Evolutionary conservation across 768 basidiomycete genomes (phyloP).

Genomic region (Boletus vermiculosoides): DNA sequence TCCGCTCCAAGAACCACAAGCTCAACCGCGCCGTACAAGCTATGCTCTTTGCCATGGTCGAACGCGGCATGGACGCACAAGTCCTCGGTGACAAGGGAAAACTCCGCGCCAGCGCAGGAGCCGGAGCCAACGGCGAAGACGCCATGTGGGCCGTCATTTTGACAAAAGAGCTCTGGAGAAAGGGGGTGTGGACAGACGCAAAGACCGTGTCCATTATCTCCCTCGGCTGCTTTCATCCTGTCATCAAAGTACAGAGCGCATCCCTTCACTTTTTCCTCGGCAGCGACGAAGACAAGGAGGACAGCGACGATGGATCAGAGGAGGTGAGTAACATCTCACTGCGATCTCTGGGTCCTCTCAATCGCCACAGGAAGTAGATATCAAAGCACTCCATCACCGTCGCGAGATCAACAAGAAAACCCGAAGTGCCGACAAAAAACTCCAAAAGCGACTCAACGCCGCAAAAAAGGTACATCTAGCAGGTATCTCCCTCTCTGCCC

Average conservation of each 20-base stretch:
- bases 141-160: conserved; percentile 98
- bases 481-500: background rate
- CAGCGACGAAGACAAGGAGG: conserved; percentile 70
- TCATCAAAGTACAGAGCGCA: conserved; percentile 90
- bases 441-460: conserved; percentile 66
- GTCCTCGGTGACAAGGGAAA: conserved; percentile 85
- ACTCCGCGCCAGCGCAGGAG: conserved; percentile 41
- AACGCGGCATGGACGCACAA: conserved; percentile 83
- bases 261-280: conserved; percentile 98
- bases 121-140: conserved; percentile 64
- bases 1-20: conserved; percentile 88
- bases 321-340: conserved; percentile 17
- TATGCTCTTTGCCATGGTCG: conserved; percentile 95
- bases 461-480: conserved; percentile 63
- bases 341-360: conserved; percentile 5
- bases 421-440: conserved; percentile 75
- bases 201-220: conserved; percentile 93
- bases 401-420: conserved; percentile 95
- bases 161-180: conserved; percentile 92
- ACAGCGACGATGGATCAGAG: conserved; percentile 72
- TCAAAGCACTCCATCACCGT: conserved; percentile 77
- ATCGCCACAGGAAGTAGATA: conserved; percentile 51
- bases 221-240: conserved; percentile 90
- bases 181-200: conserved; percentile 87
- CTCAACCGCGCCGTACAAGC: conserved; percentile 95